Percentiles rank a stretch among this genome's conserved stretches.
These are phyloP conservation scores for Quercus agrifolia DNA, from an alignment of 306 rosid genomes.

Conservation along the genomic window DNA sequence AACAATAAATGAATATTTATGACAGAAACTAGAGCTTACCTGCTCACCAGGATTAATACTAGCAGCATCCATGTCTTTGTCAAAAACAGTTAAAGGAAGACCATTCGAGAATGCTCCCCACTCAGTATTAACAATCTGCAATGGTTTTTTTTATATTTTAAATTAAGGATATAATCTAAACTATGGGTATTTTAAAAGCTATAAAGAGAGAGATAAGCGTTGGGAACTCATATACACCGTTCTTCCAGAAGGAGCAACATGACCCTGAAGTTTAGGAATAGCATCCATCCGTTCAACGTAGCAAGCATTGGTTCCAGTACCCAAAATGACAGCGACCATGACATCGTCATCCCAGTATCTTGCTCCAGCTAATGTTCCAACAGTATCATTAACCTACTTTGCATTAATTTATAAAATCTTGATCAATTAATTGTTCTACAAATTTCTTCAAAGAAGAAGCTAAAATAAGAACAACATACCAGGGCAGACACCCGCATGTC, in stretches of 20 bases:
- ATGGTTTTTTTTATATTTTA: not conserved
- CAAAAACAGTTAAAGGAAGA: constrained; percentile 78
- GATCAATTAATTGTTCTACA: not conserved
- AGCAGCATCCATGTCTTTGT: constrained; percentile 86
- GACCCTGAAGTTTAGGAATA: constrained; percentile 66
- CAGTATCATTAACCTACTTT: constrained; percentile 78
- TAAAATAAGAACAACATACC: constrained; percentile 42
- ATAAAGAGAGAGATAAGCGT: constrained; percentile 12
- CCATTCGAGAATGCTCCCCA: constrained; percentile 87
- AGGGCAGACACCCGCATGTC: constrained; percentile 89
- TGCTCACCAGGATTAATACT: constrained; percentile 95
- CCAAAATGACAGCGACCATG: constrained; percentile 85
- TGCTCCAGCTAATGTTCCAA: constrained; percentile 94
- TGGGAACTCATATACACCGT: constrained; percentile 45
- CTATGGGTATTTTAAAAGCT: not conserved
- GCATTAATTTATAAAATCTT: constrained; percentile 7
- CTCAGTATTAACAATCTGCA: constrained; percentile 81
- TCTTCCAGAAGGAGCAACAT: constrained; percentile 55
- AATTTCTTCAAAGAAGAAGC: not conserved
- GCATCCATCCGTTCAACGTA: constrained; percentile 64
- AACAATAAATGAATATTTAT: not conserved
- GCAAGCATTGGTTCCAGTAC: constrained; percentile 97
- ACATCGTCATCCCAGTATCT: constrained; percentile 84
- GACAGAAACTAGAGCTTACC: constrained; percentile 38
- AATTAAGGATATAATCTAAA: constrained; percentile 12